Conservation (phyloP, 495 filamentous ascomycete species). For the Bryoglossum gracile region DNA sequence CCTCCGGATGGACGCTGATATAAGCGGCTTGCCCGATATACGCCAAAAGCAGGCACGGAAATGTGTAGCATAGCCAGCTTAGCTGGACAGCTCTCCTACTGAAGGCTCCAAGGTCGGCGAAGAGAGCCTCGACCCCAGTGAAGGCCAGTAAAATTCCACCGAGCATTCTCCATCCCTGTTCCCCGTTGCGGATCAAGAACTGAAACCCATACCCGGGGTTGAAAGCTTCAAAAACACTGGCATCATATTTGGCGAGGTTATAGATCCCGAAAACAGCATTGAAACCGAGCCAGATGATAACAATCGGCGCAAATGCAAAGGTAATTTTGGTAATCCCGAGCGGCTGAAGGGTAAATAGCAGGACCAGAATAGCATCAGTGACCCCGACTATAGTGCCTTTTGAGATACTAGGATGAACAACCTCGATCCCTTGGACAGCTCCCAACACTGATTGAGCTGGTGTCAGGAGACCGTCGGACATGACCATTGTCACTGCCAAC, state of each 20-base stretch:
- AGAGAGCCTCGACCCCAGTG: slow-evolving; percentile 67
- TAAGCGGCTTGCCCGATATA: slow-evolving; percentile 69
- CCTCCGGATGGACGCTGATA: slow-evolving; percentile 50
- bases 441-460: slow-evolving; percentile 63
- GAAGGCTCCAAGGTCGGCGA: slow-evolving; percentile 67
- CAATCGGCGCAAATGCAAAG: slow-evolving; percentile 57
- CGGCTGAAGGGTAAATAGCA: slow-evolving; percentile 63
- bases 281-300: slow-evolving; percentile 63
- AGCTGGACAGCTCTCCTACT: slow-evolving; percentile 51
- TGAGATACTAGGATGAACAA: slow-evolving; percentile 38
- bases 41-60: slow-evolving; percentile 59
- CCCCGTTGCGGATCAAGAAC: slow-evolving; percentile 52
- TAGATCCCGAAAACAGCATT: slow-evolving; percentile 61
- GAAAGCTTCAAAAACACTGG: slow-evolving; percentile 59
- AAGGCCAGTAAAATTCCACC: slow-evolving; percentile 64
- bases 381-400: slow-evolving; percentile 53
- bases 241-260: slow-evolving; percentile 55
- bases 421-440: slow-evolving; percentile 57
- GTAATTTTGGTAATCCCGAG: slow-evolving; percentile 59
- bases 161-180: slow-evolving; percentile 55
- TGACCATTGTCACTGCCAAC: slow-evolving; percentile 59
- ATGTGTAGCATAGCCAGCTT: slow-evolving; percentile 56
- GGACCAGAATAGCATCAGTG: slow-evolving; percentile 58
- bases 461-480: slow-evolving; percentile 63
- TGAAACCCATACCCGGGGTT: slow-evolving; percentile 53